Evolutionary conservation across 495 filamentous ascomycete genomes (phyloP), one percentile per base, ranked within the genome.

Genomic region (Penicillium cataractarum): DNA sequence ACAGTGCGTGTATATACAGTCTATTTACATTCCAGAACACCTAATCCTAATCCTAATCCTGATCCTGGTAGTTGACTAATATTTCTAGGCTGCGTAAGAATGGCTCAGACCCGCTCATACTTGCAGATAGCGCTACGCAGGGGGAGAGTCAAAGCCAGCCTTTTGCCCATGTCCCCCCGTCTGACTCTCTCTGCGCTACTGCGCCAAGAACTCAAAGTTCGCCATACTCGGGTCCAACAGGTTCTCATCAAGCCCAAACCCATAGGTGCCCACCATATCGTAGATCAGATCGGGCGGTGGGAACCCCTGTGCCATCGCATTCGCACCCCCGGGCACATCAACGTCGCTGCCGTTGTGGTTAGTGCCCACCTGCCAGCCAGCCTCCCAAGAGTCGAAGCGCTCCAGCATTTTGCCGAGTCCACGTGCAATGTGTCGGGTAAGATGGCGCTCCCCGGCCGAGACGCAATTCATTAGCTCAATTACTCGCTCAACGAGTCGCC

Each of bases 351-450:
- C 49, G 6, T 63, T 65, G 27, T 65, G 57, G 27, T 48, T 67
- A 26, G 55, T 52, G 10, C 67, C 70, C 26, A 67, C 66, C 44
- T 74, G 73, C 71, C 73, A 75, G 26, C 65, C 64, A 44, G 72
- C 66, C 52, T 81, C 79, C 79, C 79, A 81, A 2, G 78, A 71
- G 63, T 81, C 76, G 50, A 80, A 81, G 0, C 78, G 78, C 56
- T 79, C 79, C 2, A 81, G 62, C 77, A 81, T 84, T 63, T 85
- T 85, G 62, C 82, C 77, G 37, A 84, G 65, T 0, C 83, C 83
- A 17, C 76, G 79, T 26, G 82, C 82, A 62, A 85, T 81, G 57
- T 84, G 81, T 40, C 80, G 74, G 8, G 83, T 83, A 46, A 85
- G 73, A 62, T 85, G 83, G 55, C 79, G 73, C 58, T 84, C 82